Conservation (phyloP, 176 grass and related monocot genomes). For the Typha latifolia region DNA sequence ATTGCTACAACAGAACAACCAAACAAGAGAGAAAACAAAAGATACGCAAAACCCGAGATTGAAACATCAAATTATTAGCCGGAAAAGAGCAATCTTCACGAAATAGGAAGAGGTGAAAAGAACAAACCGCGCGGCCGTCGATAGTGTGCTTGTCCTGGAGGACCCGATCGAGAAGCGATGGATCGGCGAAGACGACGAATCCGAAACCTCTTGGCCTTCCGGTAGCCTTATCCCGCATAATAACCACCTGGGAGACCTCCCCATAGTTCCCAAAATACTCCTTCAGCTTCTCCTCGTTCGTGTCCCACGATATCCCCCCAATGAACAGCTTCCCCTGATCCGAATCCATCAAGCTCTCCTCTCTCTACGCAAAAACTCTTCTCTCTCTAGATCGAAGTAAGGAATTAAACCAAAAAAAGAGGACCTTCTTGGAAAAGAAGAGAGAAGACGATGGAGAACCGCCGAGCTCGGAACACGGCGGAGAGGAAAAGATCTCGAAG, state of each 20-base stretch:
- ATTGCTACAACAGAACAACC: too few relatives aligned
- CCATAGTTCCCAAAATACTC: conserved; percentile 86
- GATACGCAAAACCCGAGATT: not conserved
- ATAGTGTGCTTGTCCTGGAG: conserved; percentile 82
- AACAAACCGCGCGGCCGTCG: conserved; percentile 67
- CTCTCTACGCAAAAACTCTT: not conserved
- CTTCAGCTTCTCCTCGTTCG: conserved; percentile 84
- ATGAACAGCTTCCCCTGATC: conserved; percentile 98
- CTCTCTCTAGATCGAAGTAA: not conserved
- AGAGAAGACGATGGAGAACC: not conserved
- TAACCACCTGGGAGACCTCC: conserved; percentile 64
- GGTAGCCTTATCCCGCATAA: conserved; percentile 91
- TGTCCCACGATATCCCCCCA: conserved; percentile 99
- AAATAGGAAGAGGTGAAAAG: not conserved
- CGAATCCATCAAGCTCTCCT: conserved; percentile 60
- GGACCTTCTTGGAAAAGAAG: not conserved
- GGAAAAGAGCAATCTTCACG: not conserved
- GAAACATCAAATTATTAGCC: not conserved
- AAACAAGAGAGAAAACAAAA: not conserved
- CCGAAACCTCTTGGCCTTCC: conserved; percentile 93
- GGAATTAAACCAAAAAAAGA: not conserved
- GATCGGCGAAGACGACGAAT: conserved; percentile 91
- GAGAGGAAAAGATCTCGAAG: not conserved
- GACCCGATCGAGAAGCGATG: conserved; percentile 62
- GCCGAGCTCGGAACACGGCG: not conserved